Evolutionary conservation across 1,284 basidiomycete genomes (phyloP).

Genomic region (Ganoderma sinense): DNA sequence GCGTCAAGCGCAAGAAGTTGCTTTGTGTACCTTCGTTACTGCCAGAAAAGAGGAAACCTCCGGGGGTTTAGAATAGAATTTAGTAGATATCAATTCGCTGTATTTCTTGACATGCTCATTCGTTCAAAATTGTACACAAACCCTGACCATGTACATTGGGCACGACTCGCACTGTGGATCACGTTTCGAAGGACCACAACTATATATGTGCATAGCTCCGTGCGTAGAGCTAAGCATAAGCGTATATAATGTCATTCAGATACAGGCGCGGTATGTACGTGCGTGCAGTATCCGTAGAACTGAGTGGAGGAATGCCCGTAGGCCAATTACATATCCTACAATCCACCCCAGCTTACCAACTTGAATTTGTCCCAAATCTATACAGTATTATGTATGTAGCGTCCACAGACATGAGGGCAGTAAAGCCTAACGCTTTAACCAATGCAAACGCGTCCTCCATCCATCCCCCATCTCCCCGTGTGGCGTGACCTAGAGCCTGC

Average conservation of each 20-base stretch:
- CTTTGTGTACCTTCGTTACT: background rate
- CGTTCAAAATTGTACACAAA: background rate
- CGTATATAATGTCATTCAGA: background rate
- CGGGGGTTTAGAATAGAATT: background rate
- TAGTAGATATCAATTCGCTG: background rate
- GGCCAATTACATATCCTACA: background rate
- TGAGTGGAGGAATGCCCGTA: background rate
- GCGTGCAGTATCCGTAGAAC: background rate
- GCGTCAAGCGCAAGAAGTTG: background rate
- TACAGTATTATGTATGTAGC: background rate
- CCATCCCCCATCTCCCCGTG: too few relatives aligned
- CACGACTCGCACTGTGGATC: too few relatives aligned
- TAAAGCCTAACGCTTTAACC: background rate
- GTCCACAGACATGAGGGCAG: background rate
- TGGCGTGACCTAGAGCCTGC: constrained; percentile 49
- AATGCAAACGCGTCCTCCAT: background rate
- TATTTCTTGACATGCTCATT: background rate
- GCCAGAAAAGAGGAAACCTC: background rate
- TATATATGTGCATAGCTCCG: too few relatives aligned
- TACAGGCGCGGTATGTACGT: background rate
- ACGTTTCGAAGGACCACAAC: too few relatives aligned
- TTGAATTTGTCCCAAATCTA: background rate
- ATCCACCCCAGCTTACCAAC: background rate
- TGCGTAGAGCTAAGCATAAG: background rate
- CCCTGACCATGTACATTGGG: background rate